A percentile compares a stretch with the other conserved stretches of the same genome.
These are phyloP conservation scores for Leccinum subtestaceum DNA, from an alignment of 768 basidiomycete genomes.

Conservation along the genomic window DNA sequence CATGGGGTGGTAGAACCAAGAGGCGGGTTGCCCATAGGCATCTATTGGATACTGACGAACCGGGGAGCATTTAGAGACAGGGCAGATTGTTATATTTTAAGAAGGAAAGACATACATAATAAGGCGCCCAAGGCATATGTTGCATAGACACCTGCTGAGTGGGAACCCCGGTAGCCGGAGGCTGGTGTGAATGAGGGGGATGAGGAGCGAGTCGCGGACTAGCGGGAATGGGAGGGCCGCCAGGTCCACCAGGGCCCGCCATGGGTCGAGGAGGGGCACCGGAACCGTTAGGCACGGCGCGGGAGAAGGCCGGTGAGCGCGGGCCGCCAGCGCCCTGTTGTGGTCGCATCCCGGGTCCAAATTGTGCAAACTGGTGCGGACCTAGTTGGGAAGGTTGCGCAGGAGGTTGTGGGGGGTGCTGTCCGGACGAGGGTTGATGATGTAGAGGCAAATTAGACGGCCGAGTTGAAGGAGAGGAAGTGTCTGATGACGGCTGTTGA, in stretches of 20 bases:
- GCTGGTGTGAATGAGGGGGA: constrained; percentile 43
- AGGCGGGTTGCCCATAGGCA: constrained; percentile 42
- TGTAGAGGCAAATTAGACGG: constrained; percentile 51
- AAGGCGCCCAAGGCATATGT: constrained; percentile 41
- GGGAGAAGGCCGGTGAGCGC: constrained; percentile 64
- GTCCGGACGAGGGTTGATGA: constrained; percentile 37
- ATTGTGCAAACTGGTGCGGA: constrained; percentile 44
- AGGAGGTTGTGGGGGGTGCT: constrained; percentile 35
- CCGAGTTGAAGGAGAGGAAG: constrained; percentile 57
- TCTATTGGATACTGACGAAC: constrained; percentile 43
- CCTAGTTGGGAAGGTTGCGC: constrained; percentile 42
- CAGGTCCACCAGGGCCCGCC: constrained; percentile 47
- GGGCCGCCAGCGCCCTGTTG: constrained; percentile 50
- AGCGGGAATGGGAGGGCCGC: constrained; percentile 46
- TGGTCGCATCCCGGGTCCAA: constrained; percentile 49
- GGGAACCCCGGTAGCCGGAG: constrained; percentile 53
- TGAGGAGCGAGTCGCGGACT: constrained; percentile 68
- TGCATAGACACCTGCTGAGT: constrained; percentile 42
- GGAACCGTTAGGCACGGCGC: constrained; percentile 61
- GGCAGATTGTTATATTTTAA: not conserved
- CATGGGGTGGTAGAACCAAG: constrained; percentile 40
- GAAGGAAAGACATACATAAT: constrained; percentile 52
- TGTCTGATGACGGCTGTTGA: constrained; percentile 50
- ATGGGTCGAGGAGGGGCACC: constrained; percentile 48
- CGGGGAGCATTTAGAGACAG: constrained; percentile 2